A percentile compares a stretch with the other conserved stretches of the same genome.
These are phyloP conservation scores for Aethionema arabicum DNA, from an alignment of 345 rosid genomes.

Conservation along the genomic window DNA sequence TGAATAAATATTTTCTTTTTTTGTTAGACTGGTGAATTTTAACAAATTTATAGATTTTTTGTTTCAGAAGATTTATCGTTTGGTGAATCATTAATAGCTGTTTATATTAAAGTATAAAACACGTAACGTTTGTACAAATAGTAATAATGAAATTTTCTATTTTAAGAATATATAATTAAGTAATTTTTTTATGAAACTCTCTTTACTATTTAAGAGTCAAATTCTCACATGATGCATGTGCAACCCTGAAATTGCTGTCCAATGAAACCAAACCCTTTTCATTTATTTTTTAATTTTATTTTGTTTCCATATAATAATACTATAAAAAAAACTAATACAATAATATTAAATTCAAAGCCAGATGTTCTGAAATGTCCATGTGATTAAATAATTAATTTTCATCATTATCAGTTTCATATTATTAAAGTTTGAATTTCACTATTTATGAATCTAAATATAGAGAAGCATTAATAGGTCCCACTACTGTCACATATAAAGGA, in stretches of 20 bases:
- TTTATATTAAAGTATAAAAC: constrained; percentile 3
- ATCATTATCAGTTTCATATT: neutral
- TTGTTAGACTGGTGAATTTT: neutral
- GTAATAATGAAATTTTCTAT: constrained; percentile 20
- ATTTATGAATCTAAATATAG: no score
- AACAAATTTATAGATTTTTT: neutral
- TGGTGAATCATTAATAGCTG: constrained; percentile 6
- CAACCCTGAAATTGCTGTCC: constrained; percentile 39
- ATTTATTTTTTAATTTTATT: neutral
- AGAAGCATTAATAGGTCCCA: constrained; percentile 7
- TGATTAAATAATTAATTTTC: constrained; percentile 19
- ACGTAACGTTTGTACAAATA: neutral
- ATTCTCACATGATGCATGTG: constrained; percentile 40
- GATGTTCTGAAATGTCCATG: constrained; percentile 41
- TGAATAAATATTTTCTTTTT: no score
- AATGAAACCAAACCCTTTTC: constrained; percentile 12
- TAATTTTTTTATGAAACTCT: constrained; percentile 1
- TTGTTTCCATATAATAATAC: neutral
- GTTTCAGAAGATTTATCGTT: neutral
- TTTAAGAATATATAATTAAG: constrained; percentile 29
- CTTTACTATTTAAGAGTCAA: constrained; percentile 36
- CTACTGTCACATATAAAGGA: constrained; percentile 22
- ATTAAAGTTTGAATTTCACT: neutral
- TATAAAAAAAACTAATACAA: neutral
- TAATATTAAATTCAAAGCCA: constrained; percentile 33